Conservation (phyloP, 2,329 filamentous ascomycete genomes). For the Ilyonectria mors-panacis region DNA sequence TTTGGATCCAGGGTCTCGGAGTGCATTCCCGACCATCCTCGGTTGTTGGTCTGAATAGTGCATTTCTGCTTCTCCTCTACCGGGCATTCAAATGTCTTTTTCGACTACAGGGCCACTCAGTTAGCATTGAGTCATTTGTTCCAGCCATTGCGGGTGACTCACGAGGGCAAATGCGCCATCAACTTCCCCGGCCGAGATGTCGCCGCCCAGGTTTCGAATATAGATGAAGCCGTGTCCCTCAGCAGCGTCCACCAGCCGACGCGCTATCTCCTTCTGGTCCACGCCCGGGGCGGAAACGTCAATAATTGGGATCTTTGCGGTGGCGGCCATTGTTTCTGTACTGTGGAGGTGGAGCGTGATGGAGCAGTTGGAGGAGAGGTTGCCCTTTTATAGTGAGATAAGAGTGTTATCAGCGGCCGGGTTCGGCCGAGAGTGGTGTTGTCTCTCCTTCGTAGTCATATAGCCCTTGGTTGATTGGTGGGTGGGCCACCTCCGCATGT, state of each 20-base stretch:
- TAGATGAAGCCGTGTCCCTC: slow-evolving; percentile 91
- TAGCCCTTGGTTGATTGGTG: slow-evolving; percentile 3
- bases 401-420: slow-evolving; percentile 18
- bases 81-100: slow-evolving; percentile 79
- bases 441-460: not conserved
- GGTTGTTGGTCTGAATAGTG: slow-evolving; percentile 84
- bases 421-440: slow-evolving; percentile 22
- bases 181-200: slow-evolving; percentile 77
- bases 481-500: not conserved
- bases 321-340: slow-evolving; percentile 38
- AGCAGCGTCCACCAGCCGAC: slow-evolving; percentile 83
- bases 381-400: slow-evolving; percentile 21
- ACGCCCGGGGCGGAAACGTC: slow-evolving; percentile 71
- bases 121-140: slow-evolving; percentile 18
- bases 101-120: slow-evolving; percentile 62
- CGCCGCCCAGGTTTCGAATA: slow-evolving; percentile 80
- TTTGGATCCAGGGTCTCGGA: slow-evolving; percentile 89
- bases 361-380: slow-evolving; percentile 10
- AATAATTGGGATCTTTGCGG: slow-evolving; percentile 81
- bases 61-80: slow-evolving; percentile 80
- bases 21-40: slow-evolving; percentile 91
- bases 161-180: slow-evolving; percentile 83
- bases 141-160: slow-evolving; percentile 41
- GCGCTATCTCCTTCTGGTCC: slow-evolving; percentile 71
- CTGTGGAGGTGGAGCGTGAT: not conserved